Evolutionary conservation across 2,329 filamentous ascomycete genomes (phyloP), one percentile per base, ranked within the genome.

Genomic region (Akanthomyces lecanii): DNA sequence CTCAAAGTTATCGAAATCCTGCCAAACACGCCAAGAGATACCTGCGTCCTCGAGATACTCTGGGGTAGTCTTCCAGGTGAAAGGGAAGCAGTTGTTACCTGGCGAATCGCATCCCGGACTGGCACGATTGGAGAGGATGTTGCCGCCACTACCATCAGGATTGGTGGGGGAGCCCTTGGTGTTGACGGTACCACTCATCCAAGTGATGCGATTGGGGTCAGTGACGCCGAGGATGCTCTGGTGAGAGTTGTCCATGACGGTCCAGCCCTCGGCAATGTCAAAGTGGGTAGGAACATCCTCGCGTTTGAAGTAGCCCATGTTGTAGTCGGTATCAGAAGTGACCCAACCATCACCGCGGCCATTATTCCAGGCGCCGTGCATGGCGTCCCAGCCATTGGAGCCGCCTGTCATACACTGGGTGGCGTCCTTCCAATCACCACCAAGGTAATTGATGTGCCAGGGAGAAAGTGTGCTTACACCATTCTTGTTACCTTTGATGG

Each of bases 251-350:
- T 64, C 63, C 64, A 66, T 64, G 53, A 70, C 56, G 5, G 81
- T 84, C 78, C 79, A 85, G 8, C 76, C 79, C 66, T 85, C 82
- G 5, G 81, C 82, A 67, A 85, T 78, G 28, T 78, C 77, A 68
- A 79, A 85, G 42, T 85, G 82, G 40, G 82, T 78, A 0, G 82
- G 81, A 30, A 85, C 75, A 65, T 85, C 82, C 11, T 76, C 68
- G 38, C 81, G 73, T 62, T 79, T 81, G 66, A 76, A 77, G 68
- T 84, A 82, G 0, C 77, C 81, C 81, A 62, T 78, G 77, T 23
- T 75, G 69, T 11, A 52, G 30, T 47, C 57, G 1, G 36, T 53
- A 48, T 64, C 63, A 5, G 28, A 18, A 11, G 54, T 54, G 8
- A 78, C 78, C 82, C 82, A 85, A 54, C 77, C 73, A 65, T 84